Percentiles rank a stretch among this genome's conserved stretches.
These are phyloP conservation scores for Pleurotus giganteus DNA, from an alignment of 768 basidiomycete genomes.

Conservation along the genomic window DNA sequence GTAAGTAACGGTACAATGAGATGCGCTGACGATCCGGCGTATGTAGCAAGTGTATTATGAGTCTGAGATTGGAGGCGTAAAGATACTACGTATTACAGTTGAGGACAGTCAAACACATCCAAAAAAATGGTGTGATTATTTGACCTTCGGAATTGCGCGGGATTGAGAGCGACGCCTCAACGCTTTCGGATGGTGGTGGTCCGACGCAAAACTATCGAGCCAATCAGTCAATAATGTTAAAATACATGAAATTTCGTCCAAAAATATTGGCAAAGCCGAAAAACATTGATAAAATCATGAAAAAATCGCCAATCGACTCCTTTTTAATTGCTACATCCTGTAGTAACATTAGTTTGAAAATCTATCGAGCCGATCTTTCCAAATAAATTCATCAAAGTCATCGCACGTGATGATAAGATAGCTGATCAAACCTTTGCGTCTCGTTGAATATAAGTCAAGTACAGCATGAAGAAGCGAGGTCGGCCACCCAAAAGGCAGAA, in stretches of 20 bases:
- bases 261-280: not conserved
- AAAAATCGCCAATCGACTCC: constrained; percentile 7
- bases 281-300: constrained; percentile 7
- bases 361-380: not conserved
- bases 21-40: no score
- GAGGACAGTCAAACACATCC: constrained; percentile 19
- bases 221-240: no score
- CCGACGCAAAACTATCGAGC: constrained; percentile 14
- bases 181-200: not conserved
- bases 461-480: not conserved
- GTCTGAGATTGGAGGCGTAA: no score
- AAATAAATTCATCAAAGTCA: not conserved
- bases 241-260: no score
- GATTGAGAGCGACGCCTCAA: constrained; percentile 1
- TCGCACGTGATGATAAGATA: not conserved
- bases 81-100: no score
- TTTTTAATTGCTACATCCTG: not conserved
- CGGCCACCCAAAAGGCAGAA: not conserved
- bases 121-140: constrained; percentile 11
- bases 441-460: not conserved
- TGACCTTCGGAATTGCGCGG: not conserved
- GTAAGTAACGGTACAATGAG: no score
- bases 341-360: not conserved
- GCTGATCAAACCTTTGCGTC: not conserved
- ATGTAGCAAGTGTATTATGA: no score